Percentiles rank a stretch among this genome's conserved stretches.
Evolutionary conservation across 176 grass and related monocot species (phyloP).

Genomic region (Triticum monococcum): DNA sequence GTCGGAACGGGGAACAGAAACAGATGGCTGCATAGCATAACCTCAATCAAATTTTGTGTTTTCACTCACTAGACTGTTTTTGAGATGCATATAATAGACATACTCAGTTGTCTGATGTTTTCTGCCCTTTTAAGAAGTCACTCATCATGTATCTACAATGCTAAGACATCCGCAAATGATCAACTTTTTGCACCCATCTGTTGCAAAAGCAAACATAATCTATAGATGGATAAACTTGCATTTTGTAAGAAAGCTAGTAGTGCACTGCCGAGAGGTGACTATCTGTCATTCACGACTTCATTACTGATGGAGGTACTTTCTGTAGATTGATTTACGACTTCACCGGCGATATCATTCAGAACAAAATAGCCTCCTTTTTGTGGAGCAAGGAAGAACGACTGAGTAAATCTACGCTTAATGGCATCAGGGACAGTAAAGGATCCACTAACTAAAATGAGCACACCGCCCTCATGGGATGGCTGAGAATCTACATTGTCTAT

Average conservation of each 20-base stretch:
- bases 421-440: constrained; percentile 34
- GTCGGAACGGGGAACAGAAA: neutral
- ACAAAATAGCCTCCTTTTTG: constrained; percentile 80
- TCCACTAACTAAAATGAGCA: constrained; percentile 66
- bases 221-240: neutral
- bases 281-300: neutral
- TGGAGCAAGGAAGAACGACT: constrained; percentile 92
- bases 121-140: neutral
- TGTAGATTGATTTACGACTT: neutral
- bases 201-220: neutral
- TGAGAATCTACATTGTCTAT: constrained; percentile 63
- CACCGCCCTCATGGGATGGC: constrained; percentile 49
- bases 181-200: neutral
- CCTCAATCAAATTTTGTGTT: neutral
- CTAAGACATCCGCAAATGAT: neutral
- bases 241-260: neutral
- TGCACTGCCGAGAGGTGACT: neutral
- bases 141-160: neutral
- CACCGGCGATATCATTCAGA: constrained; percentile 24
- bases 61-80: neutral
- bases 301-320: neutral
- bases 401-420: constrained; percentile 49
- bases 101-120: neutral
- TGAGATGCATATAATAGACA: neutral
- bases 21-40: neutral